Evolutionary conservation across 306 rosid genomes (phyloP), one percentile per base, ranked within the genome.

Genomic region (Oemleria cerasiformis): DNA sequence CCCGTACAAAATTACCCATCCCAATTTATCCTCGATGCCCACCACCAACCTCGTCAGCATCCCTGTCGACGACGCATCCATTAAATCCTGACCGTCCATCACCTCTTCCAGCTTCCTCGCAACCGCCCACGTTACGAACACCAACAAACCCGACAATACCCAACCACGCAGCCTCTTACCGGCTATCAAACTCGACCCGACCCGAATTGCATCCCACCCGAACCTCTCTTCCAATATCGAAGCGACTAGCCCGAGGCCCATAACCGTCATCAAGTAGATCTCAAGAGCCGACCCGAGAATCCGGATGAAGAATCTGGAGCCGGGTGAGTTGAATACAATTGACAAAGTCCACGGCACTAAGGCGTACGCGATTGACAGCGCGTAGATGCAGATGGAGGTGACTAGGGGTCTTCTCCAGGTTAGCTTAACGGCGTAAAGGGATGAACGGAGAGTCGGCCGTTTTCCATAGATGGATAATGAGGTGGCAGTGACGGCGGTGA

Each of bases 171-270:
- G 1, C 77, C 86, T 76, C 45, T 71, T 73, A 0, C 87, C 97
- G 40, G 62, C 79, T 85, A 92, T 87, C 36, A 90, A 17, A 0
- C n/a, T 75, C 55, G 76, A 80, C 8, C 88, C 98, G 11, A 55
- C 67, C 65, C 79, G 77, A 30, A 90, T 77, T 8, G 98, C 96
- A 0, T 88, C 90, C 83, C 79, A 84, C 0, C 96, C 98, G 66
- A 68, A 75, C 25, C 74, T 81, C 34, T 92, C 98, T 65, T 92
- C 98, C 0, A 81, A 82, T 50, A 90, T 77, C 42, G 98, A 90
- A 0, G 86, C 88, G 19, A 92, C 96, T 4, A 92, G 34, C 0
- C 77, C 85, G 0, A 88, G 50, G 56, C 93, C 86, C 75, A 77
- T 40, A 55, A 87, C 77, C 67, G 92, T 83, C 85, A 90, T 87